Base-by-base conservation (phyloP, 2,329 filamentous ascomycete species). In the Tolypocladium album region DNA sequence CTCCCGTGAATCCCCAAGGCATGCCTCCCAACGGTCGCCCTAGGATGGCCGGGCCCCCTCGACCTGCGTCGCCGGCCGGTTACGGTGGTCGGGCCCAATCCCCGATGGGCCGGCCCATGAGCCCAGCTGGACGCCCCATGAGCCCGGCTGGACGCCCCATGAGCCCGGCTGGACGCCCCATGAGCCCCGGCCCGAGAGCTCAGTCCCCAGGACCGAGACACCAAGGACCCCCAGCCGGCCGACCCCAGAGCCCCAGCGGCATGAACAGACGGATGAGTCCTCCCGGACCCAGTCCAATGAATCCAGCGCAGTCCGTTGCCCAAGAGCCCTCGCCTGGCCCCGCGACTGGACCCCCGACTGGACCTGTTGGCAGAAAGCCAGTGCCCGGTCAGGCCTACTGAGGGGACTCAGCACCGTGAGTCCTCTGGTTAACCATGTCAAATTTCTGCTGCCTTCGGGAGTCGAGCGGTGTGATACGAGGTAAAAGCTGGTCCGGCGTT, bases 371-470 rank as follows among this genome's bases (percentile, higher is more conserved):
- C 64, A 78, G 82, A 59, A 85, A 85, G 69, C 81, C 82, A 34
- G 78, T 85, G 47, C 80, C 82, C 7, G 80, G 80, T 42, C 81
- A 83, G 69, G 80, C 81, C 4, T 79, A 78, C 60, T 82, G 58
- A 68, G 60, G 43, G 42, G 12, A 24, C 2, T 34, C 27, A 36
- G 4, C 9, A 27, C 45, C 9, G 22, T 52, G 9, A 39, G 58
- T 4, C 58, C 58, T 56, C 56, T 62, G 61, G 63, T 61, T 60
- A 60, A 62, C 61, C 58, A 36, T 36, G 4, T 36, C 27, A 31
- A 12, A 36, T 36, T 13, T 53, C 27, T 53, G 31, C 31, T 3
- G 50, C 17, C 31, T 8, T 9, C 11, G 31, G 31, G 31, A 53
- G 31, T 53, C 11, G 31, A 38, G 20, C 31, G 27, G 11, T 4